A percentile compares a stretch with the other conserved stretches of the same genome.
Conservation (phyloP, 345 rosid species). For the Brassica carinata region DNA sequence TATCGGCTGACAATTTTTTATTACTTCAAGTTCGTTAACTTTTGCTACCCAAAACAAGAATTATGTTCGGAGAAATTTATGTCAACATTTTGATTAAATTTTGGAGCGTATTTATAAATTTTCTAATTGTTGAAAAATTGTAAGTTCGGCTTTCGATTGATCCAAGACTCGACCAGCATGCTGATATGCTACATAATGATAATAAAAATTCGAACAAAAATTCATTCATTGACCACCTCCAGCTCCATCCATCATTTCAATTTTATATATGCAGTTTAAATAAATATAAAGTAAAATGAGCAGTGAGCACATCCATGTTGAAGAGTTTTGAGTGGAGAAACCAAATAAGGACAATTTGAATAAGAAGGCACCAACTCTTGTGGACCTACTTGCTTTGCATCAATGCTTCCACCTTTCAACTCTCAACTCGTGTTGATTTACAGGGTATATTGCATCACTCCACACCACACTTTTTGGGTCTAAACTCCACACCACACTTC, state of each 20-base stretch:
- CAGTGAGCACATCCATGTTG: conserved; percentile 16
- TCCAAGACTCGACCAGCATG: background rate
- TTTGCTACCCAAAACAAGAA: background rate
- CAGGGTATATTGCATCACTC: conserved; percentile 46
- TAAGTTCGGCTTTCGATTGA: background rate
- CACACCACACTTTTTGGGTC: background rate
- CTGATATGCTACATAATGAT: background rate
- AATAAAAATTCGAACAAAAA: too few relatives aligned
- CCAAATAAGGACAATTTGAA: conserved; percentile 48
- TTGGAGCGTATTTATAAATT: background rate
- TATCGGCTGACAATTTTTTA: background rate
- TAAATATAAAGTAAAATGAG: background rate
- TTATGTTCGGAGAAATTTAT: background rate
- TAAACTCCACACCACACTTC: background rate
- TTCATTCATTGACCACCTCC: too few relatives aligned
- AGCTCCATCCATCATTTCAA: too few relatives aligned
- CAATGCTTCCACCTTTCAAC: conserved; percentile 41
- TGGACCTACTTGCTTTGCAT: conserved; percentile 42
- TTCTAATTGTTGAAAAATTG: background rate
- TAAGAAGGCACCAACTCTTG: conserved; percentile 36
- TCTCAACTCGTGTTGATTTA: conserved; percentile 15
- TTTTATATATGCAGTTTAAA: background rate
- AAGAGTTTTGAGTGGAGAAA: conserved; percentile 41
- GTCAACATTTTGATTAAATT: background rate
- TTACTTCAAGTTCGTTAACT: background rate